Evolutionary conservation across 2,329 filamentous ascomycete genomes (phyloP).

Genomic region (Colletotrichum echinochloae): DNA sequence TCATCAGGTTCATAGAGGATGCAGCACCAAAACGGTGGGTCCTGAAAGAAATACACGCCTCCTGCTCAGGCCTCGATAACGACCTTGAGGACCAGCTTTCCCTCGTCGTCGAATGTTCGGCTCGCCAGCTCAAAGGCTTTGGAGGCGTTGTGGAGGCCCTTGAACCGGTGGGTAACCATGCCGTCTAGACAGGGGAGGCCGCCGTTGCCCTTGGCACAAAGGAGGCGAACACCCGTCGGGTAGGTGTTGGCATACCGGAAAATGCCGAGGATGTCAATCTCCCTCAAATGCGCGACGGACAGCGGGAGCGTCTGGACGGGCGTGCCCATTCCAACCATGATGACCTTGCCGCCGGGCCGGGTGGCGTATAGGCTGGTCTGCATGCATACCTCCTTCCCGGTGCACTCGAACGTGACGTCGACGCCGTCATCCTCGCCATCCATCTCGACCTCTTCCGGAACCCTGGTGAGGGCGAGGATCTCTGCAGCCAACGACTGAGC

Average conservation of each 20-base stretch:
- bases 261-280: constrained; percentile 82
- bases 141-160: constrained; percentile 71
- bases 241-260: constrained; percentile 83
- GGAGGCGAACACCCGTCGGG: constrained; percentile 73
- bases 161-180: constrained; percentile 80
- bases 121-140: constrained; percentile 78
- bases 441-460: constrained; percentile 46
- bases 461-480: constrained; percentile 58
- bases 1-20: neutral
- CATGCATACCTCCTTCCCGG: constrained; percentile 80
- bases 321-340: constrained; percentile 85
- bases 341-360: constrained; percentile 75
- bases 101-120: constrained; percentile 74
- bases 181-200: constrained; percentile 73
- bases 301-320: constrained; percentile 81
- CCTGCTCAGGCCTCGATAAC: constrained; percentile 67
- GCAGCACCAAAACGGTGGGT: neutral
- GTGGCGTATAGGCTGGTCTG: constrained; percentile 81
- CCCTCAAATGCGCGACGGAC: constrained; percentile 77
- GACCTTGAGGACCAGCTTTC: constrained; percentile 79
- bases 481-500: constrained; percentile 64
- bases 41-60: neutral
- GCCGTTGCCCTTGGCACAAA: constrained; percentile 60
- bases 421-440: constrained; percentile 70
- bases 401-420: constrained; percentile 81